Percentiles rank a stretch among this genome's conserved stretches.
These are phyloP conservation scores for Orbilia quercus DNA, from an alignment of 2,329 filamentous ascomycete species.

Conservation along the genomic window DNA sequence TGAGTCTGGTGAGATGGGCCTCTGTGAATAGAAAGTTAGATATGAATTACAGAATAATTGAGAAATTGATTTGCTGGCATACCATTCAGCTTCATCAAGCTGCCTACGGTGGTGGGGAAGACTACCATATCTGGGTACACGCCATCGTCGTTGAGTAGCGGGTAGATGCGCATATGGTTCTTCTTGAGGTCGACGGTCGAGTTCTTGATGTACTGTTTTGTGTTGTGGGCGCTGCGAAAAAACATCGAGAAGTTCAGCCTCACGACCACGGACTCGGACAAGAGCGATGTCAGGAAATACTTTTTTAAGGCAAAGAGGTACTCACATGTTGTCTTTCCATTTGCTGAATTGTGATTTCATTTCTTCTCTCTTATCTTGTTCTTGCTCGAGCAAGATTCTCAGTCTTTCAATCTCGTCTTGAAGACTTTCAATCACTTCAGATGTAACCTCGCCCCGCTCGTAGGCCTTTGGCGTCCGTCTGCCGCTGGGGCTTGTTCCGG, in stretches of 20 bases:
- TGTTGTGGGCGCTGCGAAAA: slow-evolving; percentile 53
- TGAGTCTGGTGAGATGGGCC: slow-evolving; percentile 40
- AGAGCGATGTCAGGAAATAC: background rate
- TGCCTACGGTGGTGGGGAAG: slow-evolving; percentile 47
- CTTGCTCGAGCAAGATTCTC: slow-evolving; percentile 38
- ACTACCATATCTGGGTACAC: slow-evolving; percentile 49
- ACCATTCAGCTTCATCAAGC: slow-evolving; percentile 56
- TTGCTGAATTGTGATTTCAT: slow-evolving; percentile 34
- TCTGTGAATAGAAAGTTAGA: slow-evolving; percentile 20
- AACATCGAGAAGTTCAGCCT: slow-evolving; percentile 22
- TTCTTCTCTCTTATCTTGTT: slow-evolving; percentile 39
- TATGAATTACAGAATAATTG: background rate
- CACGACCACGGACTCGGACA: slow-evolving; percentile 1
- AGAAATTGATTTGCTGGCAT: background rate
- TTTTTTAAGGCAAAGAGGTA: background rate
- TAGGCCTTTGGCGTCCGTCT: slow-evolving; percentile 46
- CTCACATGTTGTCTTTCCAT: slow-evolving; percentile 49
- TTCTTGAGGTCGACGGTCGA: slow-evolving; percentile 54
- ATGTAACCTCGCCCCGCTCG: slow-evolving; percentile 54
- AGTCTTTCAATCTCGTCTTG: slow-evolving; percentile 53
- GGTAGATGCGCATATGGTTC: slow-evolving; percentile 53
- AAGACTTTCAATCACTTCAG: slow-evolving; percentile 46
- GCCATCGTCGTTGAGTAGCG: slow-evolving; percentile 49
- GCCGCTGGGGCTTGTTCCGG: slow-evolving; percentile 15
- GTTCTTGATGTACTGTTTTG: slow-evolving; percentile 55